Conservation (phyloP, 2,329 filamentous ascomycete genomes). For the Talaromyces sp. region DNA sequence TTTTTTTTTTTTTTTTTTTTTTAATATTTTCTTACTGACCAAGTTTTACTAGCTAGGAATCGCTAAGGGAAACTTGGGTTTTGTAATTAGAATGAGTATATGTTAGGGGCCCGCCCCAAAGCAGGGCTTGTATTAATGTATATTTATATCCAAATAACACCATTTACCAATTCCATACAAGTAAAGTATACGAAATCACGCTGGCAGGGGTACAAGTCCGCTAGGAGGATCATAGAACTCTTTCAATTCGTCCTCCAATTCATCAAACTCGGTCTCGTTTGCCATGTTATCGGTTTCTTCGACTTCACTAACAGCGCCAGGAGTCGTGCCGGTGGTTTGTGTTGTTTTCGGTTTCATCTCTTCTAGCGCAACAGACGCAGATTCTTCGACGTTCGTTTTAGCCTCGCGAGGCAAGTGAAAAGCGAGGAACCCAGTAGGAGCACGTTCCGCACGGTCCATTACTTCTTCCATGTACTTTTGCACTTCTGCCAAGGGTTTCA, state of each 20-base stretch:
- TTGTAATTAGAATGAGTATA: too few relatives aligned
- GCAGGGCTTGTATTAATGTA: too few relatives aligned
- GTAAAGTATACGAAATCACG: constrained; percentile 4
- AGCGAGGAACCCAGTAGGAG: constrained; percentile 51
- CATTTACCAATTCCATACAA: not conserved
- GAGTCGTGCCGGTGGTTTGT: not conserved
- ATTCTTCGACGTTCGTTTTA: constrained; percentile 21
- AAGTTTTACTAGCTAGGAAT: too few relatives aligned
- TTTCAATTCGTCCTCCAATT: constrained; percentile 26
- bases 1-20: too few relatives aligned
- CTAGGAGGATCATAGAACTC: constrained; percentile 37
- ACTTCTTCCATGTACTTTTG: constrained; percentile 51
- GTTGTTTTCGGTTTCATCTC: not conserved
- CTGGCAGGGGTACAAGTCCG: constrained; percentile 26
- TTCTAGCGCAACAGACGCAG: constrained; percentile 1
- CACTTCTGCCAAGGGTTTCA: constrained; percentile 50
- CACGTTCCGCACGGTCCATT: constrained; percentile 53
- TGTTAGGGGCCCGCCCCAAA: too few relatives aligned
- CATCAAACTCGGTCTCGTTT: constrained; percentile 17
- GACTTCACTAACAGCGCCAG: not conserved
- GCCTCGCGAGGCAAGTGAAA: constrained; percentile 47
- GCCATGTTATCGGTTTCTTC: constrained; percentile 3
- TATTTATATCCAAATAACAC: not conserved
- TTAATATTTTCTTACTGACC: too few relatives aligned
- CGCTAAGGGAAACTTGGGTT: too few relatives aligned